Percentiles rank a stretch among this genome's conserved stretches.
Evolutionary conservation across 305 asterid genomes (phyloP).

Genomic region (Fraxinus angustifolia): DNA sequence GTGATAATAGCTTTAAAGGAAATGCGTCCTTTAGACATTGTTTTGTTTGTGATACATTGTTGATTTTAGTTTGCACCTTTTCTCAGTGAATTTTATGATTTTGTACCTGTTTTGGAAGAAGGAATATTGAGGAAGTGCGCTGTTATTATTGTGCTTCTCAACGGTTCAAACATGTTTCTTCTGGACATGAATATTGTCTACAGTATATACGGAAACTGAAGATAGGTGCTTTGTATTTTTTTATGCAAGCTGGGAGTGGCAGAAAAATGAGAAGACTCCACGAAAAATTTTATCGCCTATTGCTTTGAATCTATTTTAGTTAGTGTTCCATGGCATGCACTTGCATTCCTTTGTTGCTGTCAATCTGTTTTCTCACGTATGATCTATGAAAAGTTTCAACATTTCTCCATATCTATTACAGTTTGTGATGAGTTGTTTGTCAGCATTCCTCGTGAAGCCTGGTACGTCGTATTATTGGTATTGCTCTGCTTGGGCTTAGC

Average conservation of each 20-base stretch:
- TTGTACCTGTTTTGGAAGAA: not conserved
- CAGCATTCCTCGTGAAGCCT: conserved; percentile 76
- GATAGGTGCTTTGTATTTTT: not conserved
- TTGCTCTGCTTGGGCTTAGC: conserved; percentile 58
- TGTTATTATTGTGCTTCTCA: not conserved
- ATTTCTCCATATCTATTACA: conserved; percentile 34
- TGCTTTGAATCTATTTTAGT: not conserved
- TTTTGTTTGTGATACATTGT: not conserved
- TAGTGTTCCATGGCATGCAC: not conserved
- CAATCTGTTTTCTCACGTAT: not conserved
- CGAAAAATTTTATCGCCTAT: not conserved
- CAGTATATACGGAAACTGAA: not conserved
- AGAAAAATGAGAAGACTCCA: not conserved
- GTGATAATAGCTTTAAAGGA: not conserved
- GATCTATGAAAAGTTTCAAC: conserved; percentile 18
- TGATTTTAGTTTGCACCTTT: not conserved
- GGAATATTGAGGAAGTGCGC: not conserved
- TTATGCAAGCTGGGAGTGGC: not conserved
- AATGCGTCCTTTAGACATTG: not conserved
- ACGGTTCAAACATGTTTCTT: not conserved
- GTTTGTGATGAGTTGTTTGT: conserved; percentile 83
- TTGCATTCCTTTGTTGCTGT: not conserved
- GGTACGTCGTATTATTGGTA: conserved; percentile 60
- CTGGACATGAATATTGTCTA: not conserved
- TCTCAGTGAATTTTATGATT: not conserved